phyloP scores from a whole-genome alignment of 2,329 filamentous ascomycete species.

The Calonectria pauciramosa region DNA sequence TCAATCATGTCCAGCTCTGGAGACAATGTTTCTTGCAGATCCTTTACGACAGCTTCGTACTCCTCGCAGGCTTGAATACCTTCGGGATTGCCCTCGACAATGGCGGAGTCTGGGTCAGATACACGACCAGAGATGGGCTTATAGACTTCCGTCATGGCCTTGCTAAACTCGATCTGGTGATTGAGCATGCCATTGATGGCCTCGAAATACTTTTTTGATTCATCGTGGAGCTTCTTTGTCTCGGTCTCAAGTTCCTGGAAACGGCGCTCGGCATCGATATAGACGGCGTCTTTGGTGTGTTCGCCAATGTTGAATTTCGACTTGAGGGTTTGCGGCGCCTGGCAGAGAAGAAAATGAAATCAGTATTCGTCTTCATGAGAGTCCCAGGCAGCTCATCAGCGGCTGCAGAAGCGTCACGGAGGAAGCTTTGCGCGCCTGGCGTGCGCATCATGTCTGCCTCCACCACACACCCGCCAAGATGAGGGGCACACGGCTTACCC shows the following conservation, averaged over 20 bases:
- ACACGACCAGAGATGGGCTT: conserved; percentile 97
- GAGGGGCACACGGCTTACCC: conserved; percentile 71
- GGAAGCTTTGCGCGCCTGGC: conserved; percentile 32
- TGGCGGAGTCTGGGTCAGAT: conserved; percentile 89
- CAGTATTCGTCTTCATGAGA: background rate
- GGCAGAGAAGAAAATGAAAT: background rate
- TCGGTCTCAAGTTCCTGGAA: conserved; percentile 95
- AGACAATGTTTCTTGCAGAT: conserved; percentile 87
- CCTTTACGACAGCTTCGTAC: conserved; percentile 91
- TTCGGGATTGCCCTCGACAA: conserved; percentile 88
- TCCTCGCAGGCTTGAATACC: conserved; percentile 97
- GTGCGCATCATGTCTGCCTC: conserved; percentile 28
- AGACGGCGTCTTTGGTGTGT: conserved; percentile 93
- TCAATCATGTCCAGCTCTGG: conserved; percentile 99
- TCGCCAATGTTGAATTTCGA: conserved; percentile 96
- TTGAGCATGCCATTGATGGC: conserved; percentile 98
- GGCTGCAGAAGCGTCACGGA: conserved; percentile 18
- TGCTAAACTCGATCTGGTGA: conserved; percentile 98
- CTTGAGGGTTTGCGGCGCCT: conserved; percentile 94
- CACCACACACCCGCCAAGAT: conserved; percentile 36
- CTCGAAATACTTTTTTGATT: conserved; percentile 97
- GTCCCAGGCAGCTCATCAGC: background rate
- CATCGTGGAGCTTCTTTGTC: conserved; percentile 96
- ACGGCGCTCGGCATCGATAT: conserved; percentile 92
- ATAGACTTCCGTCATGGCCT: conserved; percentile 96